Evolutionary conservation across 2,329 filamentous ascomycete species (phyloP).

Genomic region (Pseudocercospora vitis): DNA sequence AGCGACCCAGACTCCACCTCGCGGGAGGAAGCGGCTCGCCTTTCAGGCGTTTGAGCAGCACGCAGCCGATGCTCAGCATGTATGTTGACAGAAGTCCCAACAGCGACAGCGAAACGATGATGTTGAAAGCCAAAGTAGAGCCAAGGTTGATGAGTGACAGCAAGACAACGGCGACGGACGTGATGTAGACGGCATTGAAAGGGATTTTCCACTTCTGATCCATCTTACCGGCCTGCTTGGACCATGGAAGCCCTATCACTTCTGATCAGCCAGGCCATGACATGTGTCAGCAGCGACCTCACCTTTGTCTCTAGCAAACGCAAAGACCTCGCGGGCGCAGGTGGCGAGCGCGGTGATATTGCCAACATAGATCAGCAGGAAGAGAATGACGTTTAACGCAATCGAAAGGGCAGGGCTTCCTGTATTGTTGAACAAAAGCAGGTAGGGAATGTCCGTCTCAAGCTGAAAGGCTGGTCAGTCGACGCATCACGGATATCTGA

Average conservation of each 20-base stretch:
- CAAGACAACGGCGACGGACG: slow-evolving; percentile 34
- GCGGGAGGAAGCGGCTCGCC: slow-evolving; percentile 30
- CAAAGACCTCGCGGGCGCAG: slow-evolving; percentile 45
- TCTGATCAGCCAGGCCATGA: slow-evolving; percentile 26
- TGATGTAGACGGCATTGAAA: slow-evolving; percentile 39
- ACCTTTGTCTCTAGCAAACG: slow-evolving; percentile 44
- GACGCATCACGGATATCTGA: no score
- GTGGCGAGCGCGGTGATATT: slow-evolving; percentile 42
- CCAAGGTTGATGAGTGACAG: slow-evolving; percentile 41
- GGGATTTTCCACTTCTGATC: slow-evolving; percentile 36
- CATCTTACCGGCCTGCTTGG: slow-evolving; percentile 33
- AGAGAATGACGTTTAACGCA: slow-evolving; percentile 31
- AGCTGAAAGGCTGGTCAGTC: slow-evolving; percentile 14
- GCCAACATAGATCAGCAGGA: slow-evolving; percentile 31
- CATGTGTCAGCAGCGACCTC: slow-evolving; percentile 20
- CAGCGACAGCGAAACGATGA: slow-evolving; percentile 39
- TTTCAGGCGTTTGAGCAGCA: slow-evolving; percentile 29
- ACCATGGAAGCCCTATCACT: slow-evolving; percentile 37
- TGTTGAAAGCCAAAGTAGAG: slow-evolving; percentile 40
- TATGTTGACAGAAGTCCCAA: slow-evolving; percentile 40
- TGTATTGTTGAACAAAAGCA: slow-evolving; percentile 34
- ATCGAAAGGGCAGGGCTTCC: slow-evolving; percentile 26
- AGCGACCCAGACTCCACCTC: slow-evolving; percentile 31
- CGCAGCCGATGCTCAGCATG: slow-evolving; percentile 40
- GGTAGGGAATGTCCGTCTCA: slow-evolving; percentile 25